A percentile compares a stretch with the other conserved stretches of the same genome.
Evolutionary conservation across 169 alveolate genomes (phyloP).

Genomic region (Cryptosporidium tyzzeri): DNA sequence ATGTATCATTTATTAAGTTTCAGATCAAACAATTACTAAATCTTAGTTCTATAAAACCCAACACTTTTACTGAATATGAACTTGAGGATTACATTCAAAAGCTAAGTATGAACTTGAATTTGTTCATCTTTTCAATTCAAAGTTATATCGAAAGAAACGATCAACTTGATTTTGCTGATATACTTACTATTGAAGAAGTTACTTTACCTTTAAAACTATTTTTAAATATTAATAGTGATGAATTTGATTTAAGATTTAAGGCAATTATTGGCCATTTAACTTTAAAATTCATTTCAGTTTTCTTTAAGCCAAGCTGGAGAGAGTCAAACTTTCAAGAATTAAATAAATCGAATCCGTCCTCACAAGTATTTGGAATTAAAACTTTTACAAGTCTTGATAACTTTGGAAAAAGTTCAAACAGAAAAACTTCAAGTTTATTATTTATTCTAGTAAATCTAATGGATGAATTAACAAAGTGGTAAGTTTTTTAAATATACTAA

Average conservation of each 20-base stretch:
- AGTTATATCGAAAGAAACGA: constrained; percentile 1
- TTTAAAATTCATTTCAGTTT: not conserved
- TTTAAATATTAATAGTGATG: constrained; percentile 26
- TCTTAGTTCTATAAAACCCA: constrained; percentile 7
- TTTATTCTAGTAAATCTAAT: not conserved
- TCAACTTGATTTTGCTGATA: not conserved
- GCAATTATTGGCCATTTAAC: constrained; percentile 2
- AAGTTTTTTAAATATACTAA: not conserved
- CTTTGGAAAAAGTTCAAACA: not conserved
- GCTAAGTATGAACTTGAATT: constrained; percentile 6
- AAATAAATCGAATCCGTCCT: not conserved
- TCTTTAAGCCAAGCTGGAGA: not conserved
- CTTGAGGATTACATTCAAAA: constrained; percentile 11
- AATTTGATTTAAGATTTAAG: constrained; percentile 14
- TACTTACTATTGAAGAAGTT: constrained; percentile 41
- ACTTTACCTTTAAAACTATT: constrained; percentile 33
- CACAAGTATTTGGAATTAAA: not conserved
- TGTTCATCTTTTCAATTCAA: constrained; percentile 15
- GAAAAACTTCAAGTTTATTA: not conserved
- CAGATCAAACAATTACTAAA: constrained; percentile 21
- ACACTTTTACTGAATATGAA: not conserved
- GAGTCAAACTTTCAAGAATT: not conserved
- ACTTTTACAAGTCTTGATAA: not conserved
- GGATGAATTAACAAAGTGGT: constrained; percentile 10
- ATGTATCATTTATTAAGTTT: constrained; percentile 32